These are phyloP conservation scores for Acanthochlamys bracteata DNA, from an alignment of 106 monocot species.

Conservation along the genomic window DNA sequence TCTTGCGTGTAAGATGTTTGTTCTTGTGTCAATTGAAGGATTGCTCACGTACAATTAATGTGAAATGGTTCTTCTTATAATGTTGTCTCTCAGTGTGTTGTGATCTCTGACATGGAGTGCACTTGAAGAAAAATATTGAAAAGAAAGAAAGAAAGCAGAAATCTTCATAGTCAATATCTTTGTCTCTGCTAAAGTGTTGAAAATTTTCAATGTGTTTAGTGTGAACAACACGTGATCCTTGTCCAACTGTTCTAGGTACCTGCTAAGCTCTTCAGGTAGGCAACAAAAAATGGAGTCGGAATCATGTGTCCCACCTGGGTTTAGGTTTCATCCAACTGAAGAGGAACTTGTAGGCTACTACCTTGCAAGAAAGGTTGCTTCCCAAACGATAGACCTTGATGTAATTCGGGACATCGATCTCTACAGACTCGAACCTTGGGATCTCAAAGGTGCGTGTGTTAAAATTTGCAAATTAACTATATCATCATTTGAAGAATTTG, in stretches of 20 bases:
- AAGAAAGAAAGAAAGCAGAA: neutral
- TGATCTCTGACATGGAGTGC: conserved; percentile 28
- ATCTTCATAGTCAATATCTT: conserved; percentile 30
- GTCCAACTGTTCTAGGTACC: neutral
- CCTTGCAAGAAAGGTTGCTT: conserved; percentile 69
- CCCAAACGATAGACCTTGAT: conserved; percentile 67
- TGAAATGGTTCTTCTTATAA: too few relatives aligned
- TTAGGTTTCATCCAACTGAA: conserved; percentile 94
- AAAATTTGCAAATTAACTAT: too few relatives aligned
- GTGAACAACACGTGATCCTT: neutral
- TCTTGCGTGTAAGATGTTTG: too few relatives aligned
- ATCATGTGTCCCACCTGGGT: conserved; percentile 87
- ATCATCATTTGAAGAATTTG: neutral
- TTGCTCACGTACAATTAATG: too few relatives aligned
- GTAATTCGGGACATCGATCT: conserved; percentile 81
- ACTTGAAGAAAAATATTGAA: conserved; percentile 22
- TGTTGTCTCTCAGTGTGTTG: too few relatives aligned
- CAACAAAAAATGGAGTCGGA: conserved; percentile 48
- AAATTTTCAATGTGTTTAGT: neutral
- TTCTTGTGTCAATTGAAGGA: too few relatives aligned
- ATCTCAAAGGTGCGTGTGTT: conserved; percentile 73
- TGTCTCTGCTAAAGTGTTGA: conserved; percentile 19
- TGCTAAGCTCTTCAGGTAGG: neutral
- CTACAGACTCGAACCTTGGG: conserved; percentile 92
- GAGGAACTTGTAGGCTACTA: conserved; percentile 97